Base-by-base conservation (phyloP, 2,329 filamentous ascomycete genomes). In the Phialophora tarda region DNA sequence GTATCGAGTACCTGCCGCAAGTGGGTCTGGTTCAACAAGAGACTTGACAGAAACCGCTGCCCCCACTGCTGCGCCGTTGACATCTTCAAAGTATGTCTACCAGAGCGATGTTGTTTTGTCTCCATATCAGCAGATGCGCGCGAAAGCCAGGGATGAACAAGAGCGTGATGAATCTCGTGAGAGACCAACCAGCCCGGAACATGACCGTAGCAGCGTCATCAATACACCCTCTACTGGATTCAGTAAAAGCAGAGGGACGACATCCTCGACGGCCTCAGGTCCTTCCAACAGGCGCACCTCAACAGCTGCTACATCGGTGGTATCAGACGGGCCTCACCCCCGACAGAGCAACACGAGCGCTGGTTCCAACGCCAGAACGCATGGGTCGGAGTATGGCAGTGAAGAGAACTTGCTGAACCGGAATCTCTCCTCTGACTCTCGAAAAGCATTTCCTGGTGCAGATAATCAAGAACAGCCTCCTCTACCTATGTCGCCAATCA, bases 101-200 rank as follows among this genome's bases (percentile, higher is more conserved):
- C 93, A 96, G 28, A 89, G 95, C 71, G 95, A 99, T 77, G 86
- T 97, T 21, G 86, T 89, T 28, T 81, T 90, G 77, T 96, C 93
- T 1, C 85, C 91, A 8, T 97, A 97, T 74, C 93, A 96, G 74
- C 90, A 86, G 74, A 87, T 91, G 80, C 85, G 89, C 63, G 73
- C 79, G 51, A 77, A 77, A 64, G 82, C 83, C 60, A 87, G 81
- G 74, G 82, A 84, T 67, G 82, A 81, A 67, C 80, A 79, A 61
- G 76, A 78, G 1, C 72, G 77, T 14, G 75, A 75, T 24, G 77
- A 66, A 74, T 59, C 76, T 78, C 3, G 77, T 79, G 63, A 74
- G 76, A 38, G 80, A 81, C 62, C 76, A 73, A 12, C 79, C 80
- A 63, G 77, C 32, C 58, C 64, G 4, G 69, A 38, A 63, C 69